Conservation (phyloP, 108 stramenopile genomes). For the Asterionellopsis glacialis region DNA sequence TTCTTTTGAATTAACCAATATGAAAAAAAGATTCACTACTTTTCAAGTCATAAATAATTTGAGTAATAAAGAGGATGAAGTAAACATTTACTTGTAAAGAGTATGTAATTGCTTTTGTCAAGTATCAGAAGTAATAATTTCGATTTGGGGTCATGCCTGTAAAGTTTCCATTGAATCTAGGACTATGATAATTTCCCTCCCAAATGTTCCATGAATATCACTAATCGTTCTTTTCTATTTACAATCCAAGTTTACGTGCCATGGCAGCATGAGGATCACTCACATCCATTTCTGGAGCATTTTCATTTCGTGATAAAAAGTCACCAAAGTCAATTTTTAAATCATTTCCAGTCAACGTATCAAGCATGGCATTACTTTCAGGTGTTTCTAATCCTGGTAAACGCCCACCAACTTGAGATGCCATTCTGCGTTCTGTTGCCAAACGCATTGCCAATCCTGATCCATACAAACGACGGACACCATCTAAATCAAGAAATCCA, state of each 20-base stretch:
- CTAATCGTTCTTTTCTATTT: too few species aligned
- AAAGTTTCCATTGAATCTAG: too few species aligned
- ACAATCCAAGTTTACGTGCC: constrained; percentile 77
- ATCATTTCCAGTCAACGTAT: constrained; percentile 75
- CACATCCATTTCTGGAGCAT: constrained; percentile 39
- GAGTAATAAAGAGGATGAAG: too few species aligned
- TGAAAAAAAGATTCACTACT: too few species aligned
- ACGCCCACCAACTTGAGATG: constrained; percentile 48
- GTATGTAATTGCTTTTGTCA: too few species aligned
- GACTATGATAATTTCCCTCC: too few species aligned
- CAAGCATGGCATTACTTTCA: constrained; percentile 59
- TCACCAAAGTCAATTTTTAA: constrained; percentile 71
- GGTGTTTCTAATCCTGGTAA: constrained; percentile 47
- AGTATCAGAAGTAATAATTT: too few species aligned
- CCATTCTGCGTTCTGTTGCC: constrained; percentile 75
- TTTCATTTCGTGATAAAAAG: constrained; percentile 51
- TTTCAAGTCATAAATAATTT: too few species aligned
- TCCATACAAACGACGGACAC: constrained; percentile 79
- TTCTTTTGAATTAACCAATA: too few species aligned
- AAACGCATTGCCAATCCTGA: constrained; percentile 82
- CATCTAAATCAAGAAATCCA: constrained; percentile 38
- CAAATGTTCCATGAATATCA: too few species aligned
- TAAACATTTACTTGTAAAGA: too few species aligned
- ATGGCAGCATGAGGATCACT: constrained; percentile 56
- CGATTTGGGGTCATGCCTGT: too few species aligned